Evolutionary conservation across 2,329 filamentous ascomycete genomes (phyloP), one percentile per base, ranked within the genome.

Genomic region (Phyllachora maydis): DNA sequence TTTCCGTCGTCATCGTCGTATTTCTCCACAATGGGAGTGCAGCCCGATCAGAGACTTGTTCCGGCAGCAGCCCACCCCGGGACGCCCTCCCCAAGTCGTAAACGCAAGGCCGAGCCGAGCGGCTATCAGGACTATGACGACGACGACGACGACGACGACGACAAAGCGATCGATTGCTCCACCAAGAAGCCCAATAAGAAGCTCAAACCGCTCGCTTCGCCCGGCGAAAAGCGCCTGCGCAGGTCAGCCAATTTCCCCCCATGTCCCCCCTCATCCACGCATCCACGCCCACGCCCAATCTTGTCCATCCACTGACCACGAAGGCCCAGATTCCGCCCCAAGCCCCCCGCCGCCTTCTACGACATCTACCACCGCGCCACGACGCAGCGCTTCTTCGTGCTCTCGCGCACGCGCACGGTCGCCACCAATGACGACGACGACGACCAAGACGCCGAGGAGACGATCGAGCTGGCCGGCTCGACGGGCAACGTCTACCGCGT

Each of bases 401-500:
- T 63, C 8, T 41, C 37, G 1, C 48, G 56, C 10, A 37, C 33
- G 3, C 44, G 47, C 6, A 18, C 32, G 14, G 50, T 50, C 11
- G 46, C 41, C 0, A 26, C 31, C 2, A n/a, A n/a, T n/a, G n/a
- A n/a, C n/a, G n/a, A n/a, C n/a, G n/a, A n/a, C n/a, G n/a, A n/a
- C n/a, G n/a, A n/a, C n/a, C 30, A 45, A 1, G 51, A 43, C 19
- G 56, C 54, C 0, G 46, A 55, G 25, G 66, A 75, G 37, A 45
- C 40, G 1, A 48, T 75, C 22, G 50, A 65, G 27, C 47, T 75
- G 29, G 62, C 67, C 0, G 70, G 69, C 1, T 63, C 62, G 7
- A 74, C 66, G 2, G 69, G 68, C 10, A 74, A 74, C 31, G 50
- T 75, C 27, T 75, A 76, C 40, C 59, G 44, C 1, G 55, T 74